These are phyloP conservation scores for Populus tremula DNA, from an alignment of 345 rosid species.

Conservation along the genomic window DNA sequence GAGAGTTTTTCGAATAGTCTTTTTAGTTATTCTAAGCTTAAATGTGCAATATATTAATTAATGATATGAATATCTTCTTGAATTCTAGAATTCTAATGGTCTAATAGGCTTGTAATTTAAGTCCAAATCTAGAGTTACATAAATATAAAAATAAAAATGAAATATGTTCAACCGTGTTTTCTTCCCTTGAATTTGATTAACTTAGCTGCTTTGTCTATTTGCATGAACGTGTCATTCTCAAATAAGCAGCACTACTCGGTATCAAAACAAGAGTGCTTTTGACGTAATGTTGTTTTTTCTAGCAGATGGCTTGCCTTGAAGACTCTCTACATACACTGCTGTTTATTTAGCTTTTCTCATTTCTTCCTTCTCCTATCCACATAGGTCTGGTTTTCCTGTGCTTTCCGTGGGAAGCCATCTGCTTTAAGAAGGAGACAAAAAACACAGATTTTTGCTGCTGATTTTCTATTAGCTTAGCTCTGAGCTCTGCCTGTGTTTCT, in stretches of 20 bases:
- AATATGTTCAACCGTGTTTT: too few species aligned
- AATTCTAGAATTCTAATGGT: too few species aligned
- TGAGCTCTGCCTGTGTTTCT: background rate
- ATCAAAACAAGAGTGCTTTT: background rate
- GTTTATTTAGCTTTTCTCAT: background rate
- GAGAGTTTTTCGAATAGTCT: too few species aligned
- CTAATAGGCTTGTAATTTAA: too few species aligned
- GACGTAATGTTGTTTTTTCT: background rate
- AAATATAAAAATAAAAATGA: too few species aligned
- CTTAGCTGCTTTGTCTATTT: slow-evolving; percentile 7
- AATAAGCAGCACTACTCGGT: background rate
- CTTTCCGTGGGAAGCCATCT: background rate
- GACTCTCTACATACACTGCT: background rate
- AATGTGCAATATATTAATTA: too few species aligned
- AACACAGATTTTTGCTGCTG: background rate
- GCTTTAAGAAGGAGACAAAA: background rate
- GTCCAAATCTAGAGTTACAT: too few species aligned
- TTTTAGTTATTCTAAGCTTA: too few species aligned
- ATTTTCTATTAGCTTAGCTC: too few species aligned
- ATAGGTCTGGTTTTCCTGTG: background rate
- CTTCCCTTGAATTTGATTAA: background rate
- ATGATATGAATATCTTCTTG: too few species aligned
- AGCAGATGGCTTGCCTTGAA: background rate
- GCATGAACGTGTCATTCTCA: slow-evolving; percentile 5
- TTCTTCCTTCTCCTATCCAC: background rate